A percentile compares a stretch with the other conserved stretches of the same genome.
These are phyloP conservation scores for Dactylella cylindrospora DNA, from an alignment of 2,329 filamentous ascomycete genomes.

Conservation along the genomic window DNA sequence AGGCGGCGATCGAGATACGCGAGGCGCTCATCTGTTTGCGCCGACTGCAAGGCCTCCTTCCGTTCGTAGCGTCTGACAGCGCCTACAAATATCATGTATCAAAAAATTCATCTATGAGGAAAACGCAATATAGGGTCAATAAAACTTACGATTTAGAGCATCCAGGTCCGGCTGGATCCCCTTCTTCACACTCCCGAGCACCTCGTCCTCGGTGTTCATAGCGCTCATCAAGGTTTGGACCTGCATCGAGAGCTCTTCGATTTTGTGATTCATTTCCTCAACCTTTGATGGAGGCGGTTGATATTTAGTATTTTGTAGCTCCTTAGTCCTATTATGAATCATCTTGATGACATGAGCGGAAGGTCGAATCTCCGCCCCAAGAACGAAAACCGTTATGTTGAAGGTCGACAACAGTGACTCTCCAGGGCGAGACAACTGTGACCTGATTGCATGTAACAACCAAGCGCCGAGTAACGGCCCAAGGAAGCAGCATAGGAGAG, in stretches of 20 bases:
- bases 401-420: slow-evolving; percentile 89
- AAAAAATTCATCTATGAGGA: not conserved
- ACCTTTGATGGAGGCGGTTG: slow-evolving; percentile 56
- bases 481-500: slow-evolving; percentile 75
- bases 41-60: slow-evolving; percentile 71
- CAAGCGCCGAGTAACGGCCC: slow-evolving; percentile 79
- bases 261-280: slow-evolving; percentile 52
- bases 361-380: slow-evolving; percentile 82
- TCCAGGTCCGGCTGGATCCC: slow-evolving; percentile 82
- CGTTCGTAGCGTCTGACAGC: slow-evolving; percentile 91
- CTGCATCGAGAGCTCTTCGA: slow-evolving; percentile 64
- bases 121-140: not conserved
- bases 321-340: slow-evolving; percentile 73
- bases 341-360: slow-evolving; percentile 79
- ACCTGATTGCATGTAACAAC: slow-evolving; percentile 76
- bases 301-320: slow-evolving; percentile 73
- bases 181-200: slow-evolving; percentile 56
- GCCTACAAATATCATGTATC: slow-evolving; percentile 33
- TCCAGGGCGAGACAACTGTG: slow-evolving; percentile 76
- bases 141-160: slow-evolving; percentile 67
- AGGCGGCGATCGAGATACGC: slow-evolving; percentile 70
- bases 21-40: slow-evolving; percentile 75
- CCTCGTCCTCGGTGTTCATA: slow-evolving; percentile 61
- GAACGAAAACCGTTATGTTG: slow-evolving; percentile 85
- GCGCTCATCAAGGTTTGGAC: slow-evolving; percentile 57